A percentile compares a stretch with the other conserved stretches of the same genome.
These are phyloP conservation scores for Beauveria sp. DNA, from an alignment of 2,329 filamentous ascomycete genomes.

Conservation along the genomic window DNA sequence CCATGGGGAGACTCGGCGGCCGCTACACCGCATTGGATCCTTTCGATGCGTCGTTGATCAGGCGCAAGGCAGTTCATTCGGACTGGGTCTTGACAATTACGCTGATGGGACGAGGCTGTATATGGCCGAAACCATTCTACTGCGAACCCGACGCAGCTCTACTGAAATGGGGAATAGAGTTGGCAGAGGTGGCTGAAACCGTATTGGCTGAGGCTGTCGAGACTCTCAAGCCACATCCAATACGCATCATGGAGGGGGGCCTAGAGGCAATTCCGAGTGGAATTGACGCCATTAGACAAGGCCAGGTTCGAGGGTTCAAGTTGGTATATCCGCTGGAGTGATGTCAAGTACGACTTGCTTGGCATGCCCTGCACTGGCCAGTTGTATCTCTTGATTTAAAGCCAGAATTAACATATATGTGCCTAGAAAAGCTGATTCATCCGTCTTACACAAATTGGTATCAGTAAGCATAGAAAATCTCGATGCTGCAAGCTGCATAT, in stretches of 20 bases:
- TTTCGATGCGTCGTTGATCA: slow-evolving; percentile 18
- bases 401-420: not conserved
- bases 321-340: slow-evolving; percentile 27
- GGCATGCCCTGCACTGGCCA: not conserved
- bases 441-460: not conserved
- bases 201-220: not conserved
- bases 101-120: slow-evolving; percentile 19
- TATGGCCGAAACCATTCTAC: slow-evolving; percentile 17
- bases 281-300: slow-evolving; percentile 22
- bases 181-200: not conserved
- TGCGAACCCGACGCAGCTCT: not conserved
- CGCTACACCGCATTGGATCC: slow-evolving; percentile 26
- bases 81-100: slow-evolving; percentile 21
- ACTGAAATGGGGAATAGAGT: not conserved
- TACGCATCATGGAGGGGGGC: slow-evolving; percentile 15
- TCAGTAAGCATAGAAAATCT: not conserved
- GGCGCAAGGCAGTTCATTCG: slow-evolving; percentile 13
- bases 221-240: slow-evolving; percentile 12
- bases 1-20: slow-evolving; percentile 29
- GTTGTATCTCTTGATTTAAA: not conserved
- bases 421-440: not conserved
- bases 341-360: not conserved
- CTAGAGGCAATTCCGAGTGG: slow-evolving; percentile 26
- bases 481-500: no score
- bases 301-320: slow-evolving; percentile 32